Percentiles rank a stretch among this genome's conserved stretches.
These are phyloP conservation scores for Backusella psychrophila DNA, from an alignment of 192 early-diverging fungal genomes.

Conservation along the genomic window DNA sequence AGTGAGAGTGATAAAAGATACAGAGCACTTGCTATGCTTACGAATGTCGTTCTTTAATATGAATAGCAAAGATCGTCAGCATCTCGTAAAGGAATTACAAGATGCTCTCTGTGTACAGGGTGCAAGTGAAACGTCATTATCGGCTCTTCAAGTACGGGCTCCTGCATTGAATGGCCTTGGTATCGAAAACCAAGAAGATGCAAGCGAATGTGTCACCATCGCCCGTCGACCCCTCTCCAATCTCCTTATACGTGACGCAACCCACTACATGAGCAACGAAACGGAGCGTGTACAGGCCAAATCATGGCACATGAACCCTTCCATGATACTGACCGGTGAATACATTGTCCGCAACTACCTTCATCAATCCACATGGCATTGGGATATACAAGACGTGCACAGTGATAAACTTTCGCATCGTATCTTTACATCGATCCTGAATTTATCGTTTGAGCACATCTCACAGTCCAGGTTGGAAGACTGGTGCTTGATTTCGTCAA, in stretches of 20 bases:
- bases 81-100: slow-evolving; percentile 23
- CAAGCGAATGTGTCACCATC: neutral
- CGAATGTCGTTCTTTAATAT: slow-evolving; percentile 37
- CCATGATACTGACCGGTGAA: slow-evolving; percentile 30
- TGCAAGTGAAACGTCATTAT: neutral
- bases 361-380: slow-evolving; percentile 45
- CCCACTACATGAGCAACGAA: slow-evolving; percentile 21
- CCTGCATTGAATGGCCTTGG: neutral
- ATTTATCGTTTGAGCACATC: slow-evolving; percentile 50
- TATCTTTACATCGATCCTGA: slow-evolving; percentile 36
- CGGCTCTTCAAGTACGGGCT: neutral
- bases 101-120: neutral
- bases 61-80: neutral
- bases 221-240: slow-evolving; percentile 39
- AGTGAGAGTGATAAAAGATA: slow-evolving; percentile 26
- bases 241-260: slow-evolving; percentile 43
- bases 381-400: slow-evolving; percentile 45
- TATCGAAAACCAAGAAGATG: neutral
- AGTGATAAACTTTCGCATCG: slow-evolving; percentile 25
- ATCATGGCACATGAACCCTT: slow-evolving; percentile 30
- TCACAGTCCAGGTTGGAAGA: slow-evolving; percentile 42
- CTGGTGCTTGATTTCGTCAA: slow-evolving; percentile 38
- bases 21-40: slow-evolving; percentile 18
- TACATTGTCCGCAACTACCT: slow-evolving; percentile 52
- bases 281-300: neutral